phyloP scores from a whole-genome alignment of 768 basidiomycete species.

The Rhizopogon vesiculosus region DNA sequence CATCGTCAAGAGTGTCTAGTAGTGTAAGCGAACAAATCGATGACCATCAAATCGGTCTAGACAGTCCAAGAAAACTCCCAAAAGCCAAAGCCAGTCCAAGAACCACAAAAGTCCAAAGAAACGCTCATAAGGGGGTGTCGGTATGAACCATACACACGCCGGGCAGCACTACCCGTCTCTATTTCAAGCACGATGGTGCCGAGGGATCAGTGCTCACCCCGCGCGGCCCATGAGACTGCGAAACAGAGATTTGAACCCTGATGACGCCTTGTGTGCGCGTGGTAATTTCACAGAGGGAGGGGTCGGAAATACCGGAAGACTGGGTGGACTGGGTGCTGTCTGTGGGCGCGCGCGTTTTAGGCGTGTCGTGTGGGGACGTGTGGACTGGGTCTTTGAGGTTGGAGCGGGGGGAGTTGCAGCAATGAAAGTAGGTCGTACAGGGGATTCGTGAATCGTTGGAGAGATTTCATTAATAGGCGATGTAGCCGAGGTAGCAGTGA shows the following conservation, averaged over 20 bases:
- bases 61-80: neutral
- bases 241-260: neutral
- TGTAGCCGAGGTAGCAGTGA: neutral
- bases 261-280: neutral
- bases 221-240: neutral
- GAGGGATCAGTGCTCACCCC: neutral
- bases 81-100: neutral
- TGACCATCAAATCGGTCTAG: neutral
- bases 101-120: neutral
- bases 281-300: neutral
- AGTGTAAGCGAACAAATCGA: neutral
- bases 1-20: neutral
- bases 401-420: neutral
- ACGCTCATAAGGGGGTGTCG: neutral
- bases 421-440: neutral
- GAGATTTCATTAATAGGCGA: neutral
- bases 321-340: conserved; percentile 15
- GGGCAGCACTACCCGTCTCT: neutral
- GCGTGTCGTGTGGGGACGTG: neutral
- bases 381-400: neutral
- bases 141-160: neutral
- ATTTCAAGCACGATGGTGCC: neutral
- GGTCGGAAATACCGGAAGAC: neutral
- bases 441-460: neutral
- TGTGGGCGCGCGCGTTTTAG: conserved; percentile 15